Base-by-base conservation (phyloP, 2,329 filamentous ascomycete genomes). In the Aspergillus sp. region DNA sequence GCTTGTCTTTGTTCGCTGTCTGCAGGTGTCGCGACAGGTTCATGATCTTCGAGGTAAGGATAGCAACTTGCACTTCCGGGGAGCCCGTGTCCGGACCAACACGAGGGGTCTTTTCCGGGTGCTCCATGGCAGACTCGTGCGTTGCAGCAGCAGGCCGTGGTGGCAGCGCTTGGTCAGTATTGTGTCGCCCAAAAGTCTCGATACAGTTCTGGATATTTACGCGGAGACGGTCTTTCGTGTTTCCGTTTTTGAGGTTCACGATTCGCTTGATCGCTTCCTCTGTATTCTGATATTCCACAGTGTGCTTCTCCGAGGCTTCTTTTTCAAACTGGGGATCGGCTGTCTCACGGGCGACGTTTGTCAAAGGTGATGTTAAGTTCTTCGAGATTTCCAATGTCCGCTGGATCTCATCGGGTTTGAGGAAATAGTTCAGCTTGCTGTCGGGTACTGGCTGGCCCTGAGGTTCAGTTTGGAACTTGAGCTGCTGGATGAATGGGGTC, bases 1-100 rank as follows among this genome's bases (percentile, higher is more conserved):
- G 80, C 74, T 94, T 95, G 65, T 98, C 93, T 65, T 85, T 88
- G 66, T 85, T 87, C 56, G 81, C 78, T 38, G 73, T 76, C 60
- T 85, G 77, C 44, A 95, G 69, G 54, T 84, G 82, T 56, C 85
- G 77, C 10, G 86, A 83, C 43, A 98, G 67, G 27, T 85, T 82
- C 52, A 88, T 78, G 64, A 98, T 98, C 77, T 96, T 97, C 48
- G 88, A 80, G 3, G 93, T 98, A 65, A 98, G 69, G 57, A 98
- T 94, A 41, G 89, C 90, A 55, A 94, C 88, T 74, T 98, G 93
- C n/a, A 98, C 94, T 71, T 98, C 93, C 5, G 88, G 88, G 58
- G 88, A 94, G 33, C 93, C 93, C 1, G 91, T 98, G 64, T 98
- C 93, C 4, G 85, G 86, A 0, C 93, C 93, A n/a, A 83, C 81